Base-by-base conservation (phyloP, 2,329 filamentous ascomycete species). In the Colletotrichum simmondsii region DNA sequence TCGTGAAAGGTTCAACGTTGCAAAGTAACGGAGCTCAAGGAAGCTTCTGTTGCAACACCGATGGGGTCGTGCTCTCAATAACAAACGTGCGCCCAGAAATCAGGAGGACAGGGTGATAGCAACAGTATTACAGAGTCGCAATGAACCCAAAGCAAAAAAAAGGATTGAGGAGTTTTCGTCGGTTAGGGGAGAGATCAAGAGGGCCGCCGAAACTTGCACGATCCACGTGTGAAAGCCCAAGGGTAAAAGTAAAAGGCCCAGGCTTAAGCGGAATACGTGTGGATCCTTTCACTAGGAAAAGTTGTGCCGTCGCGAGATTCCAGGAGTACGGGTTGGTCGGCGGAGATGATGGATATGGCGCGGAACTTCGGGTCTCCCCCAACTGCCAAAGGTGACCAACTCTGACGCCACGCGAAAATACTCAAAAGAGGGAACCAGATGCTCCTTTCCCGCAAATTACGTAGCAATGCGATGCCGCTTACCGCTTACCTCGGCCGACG, bases 251-350 rank as follows among this genome's bases (percentile, higher is more conserved):
- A 53, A 53, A 49, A 58, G 60, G 30, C 32, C 57, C 57, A 68
- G 32, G 22, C 42, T 32, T 57, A 46, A 59, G 52, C 65, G 57
- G 57, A 58, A 53, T 68, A 26, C 37, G 19, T 16, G 24, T 64
- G 65, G 65, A n/a, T 54, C 35, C 59, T 42, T 30, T 24, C 52
- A 10, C 5, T 52, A 22, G 24, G 32, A 30, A 19, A 10, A 28
- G 10, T 57, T 69, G 42, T 70, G 66, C 16, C 49, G 60, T 65
- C 54, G 66, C 66, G 66, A 65, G 60, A 72, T 58, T 72, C 66
- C 70, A 72, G 60, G 66, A 65, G 49, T 24, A 37, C 19, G 65
- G 70, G 42, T 26, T n/a, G n/a, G 24, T 35, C 42, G 14, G 52
- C 66, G 70, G 66, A 57, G 53, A 72, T 68, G 54, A 64, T 60